phyloP scores from a whole-genome alignment of 176 grass and related monocot genomes.

The Oryza meridionalis region DNA sequence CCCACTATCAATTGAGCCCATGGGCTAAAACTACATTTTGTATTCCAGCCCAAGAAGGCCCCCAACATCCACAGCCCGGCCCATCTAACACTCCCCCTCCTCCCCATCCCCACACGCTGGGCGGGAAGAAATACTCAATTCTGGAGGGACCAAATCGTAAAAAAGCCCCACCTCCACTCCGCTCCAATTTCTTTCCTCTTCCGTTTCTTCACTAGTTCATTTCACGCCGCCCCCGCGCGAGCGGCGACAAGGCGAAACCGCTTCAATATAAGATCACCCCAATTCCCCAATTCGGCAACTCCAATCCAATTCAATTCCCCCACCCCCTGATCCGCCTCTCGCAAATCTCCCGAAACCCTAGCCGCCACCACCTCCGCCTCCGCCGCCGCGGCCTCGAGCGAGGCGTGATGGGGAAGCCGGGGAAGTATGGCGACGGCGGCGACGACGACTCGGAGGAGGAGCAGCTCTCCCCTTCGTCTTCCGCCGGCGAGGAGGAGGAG shows the following conservation, averaged over 20 bases:
- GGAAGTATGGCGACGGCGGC: constrained; percentile 40
- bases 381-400: background rate
- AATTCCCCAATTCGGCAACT: background rate
- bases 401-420: constrained; percentile 39
- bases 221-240: background rate
- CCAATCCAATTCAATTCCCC: constrained; percentile 7
- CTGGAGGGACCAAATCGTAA: background rate
- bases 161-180: background rate
- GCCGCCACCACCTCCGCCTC: background rate
- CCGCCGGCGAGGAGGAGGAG: constrained; percentile 15
- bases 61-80: too few relatives aligned
- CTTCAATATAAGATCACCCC: background rate
- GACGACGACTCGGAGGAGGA: constrained; percentile 8
- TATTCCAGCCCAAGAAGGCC: too few relatives aligned
- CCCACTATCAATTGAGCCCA: too few relatives aligned
- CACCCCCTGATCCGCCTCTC: background rate
- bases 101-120: background rate
- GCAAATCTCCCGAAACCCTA: constrained; percentile 22
- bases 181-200: constrained; percentile 1
- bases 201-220: background rate
- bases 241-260: background rate
- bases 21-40: too few relatives aligned
- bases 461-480: constrained; percentile 33
- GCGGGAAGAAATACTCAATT: background rate
- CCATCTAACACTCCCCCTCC: background rate